phyloP scores from a whole-genome alignment of 768 basidiomycete species.

The Rhodotorula diobovata region DNA sequence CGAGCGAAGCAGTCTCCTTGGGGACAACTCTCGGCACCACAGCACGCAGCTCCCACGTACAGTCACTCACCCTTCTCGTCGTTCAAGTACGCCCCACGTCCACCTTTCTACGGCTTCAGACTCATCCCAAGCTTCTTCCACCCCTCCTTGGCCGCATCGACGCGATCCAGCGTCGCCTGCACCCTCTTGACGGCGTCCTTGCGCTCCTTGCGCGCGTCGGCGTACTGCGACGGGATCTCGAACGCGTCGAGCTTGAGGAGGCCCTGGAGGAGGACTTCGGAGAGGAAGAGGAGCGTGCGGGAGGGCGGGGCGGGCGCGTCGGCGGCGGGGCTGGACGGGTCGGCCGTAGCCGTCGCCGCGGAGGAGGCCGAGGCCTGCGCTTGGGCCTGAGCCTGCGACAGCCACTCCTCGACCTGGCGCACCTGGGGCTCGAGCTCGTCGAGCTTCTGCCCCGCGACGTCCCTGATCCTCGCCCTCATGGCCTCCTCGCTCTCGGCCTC shows the following conservation, averaged over 20 bases:
- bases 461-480: constrained; percentile 22
- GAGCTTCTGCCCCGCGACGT: constrained; percentile 13
- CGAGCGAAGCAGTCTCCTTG: too few species aligned
- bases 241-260: constrained; percentile 81
- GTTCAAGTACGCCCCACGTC: not conserved
- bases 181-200: constrained; percentile 83
- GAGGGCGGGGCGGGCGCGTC: constrained; percentile 54
- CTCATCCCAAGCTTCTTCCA: constrained; percentile 14
- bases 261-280: constrained; percentile 79
- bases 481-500: constrained; percentile 23
- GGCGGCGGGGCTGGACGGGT: constrained; percentile 46
- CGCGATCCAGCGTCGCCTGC: constrained; percentile 70
- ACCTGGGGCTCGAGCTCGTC: constrained; percentile 31
- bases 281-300: constrained; percentile 50
- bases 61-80: too few species aligned
- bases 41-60: too few species aligned
- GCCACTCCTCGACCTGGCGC: constrained; percentile 30
- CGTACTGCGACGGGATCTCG: constrained; percentile 67
- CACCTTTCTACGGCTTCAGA: not conserved
- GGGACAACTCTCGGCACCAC: too few species aligned
- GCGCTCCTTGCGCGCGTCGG: constrained; percentile 68
- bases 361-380: too few species aligned
- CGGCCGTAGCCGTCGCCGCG: constrained; percentile 4
- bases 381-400: constrained; percentile 30
- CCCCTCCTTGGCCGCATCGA: constrained; percentile 66